A percentile compares a stretch with the other conserved stretches of the same genome.
Evolutionary conservation across 2,329 filamentous ascomycete species (phyloP).

Genomic region (Cercospora citrullina): DNA sequence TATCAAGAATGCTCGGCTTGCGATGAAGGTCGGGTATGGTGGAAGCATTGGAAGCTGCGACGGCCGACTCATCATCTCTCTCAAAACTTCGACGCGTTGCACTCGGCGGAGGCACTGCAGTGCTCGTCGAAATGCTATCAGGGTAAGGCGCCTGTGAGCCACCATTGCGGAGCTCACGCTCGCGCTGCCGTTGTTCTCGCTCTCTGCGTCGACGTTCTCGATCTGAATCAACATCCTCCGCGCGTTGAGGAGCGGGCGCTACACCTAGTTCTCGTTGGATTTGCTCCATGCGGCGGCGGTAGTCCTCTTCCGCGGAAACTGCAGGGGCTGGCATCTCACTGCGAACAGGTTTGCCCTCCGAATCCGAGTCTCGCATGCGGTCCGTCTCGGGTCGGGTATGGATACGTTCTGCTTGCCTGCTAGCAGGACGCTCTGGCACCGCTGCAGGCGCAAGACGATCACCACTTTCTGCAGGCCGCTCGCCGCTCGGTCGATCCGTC

Average conservation of each 20-base stretch:
- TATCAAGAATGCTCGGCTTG: conserved; percentile 37
- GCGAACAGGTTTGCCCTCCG: conserved; percentile 21
- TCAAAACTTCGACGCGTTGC: conserved; percentile 28
- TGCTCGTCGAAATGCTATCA: conserved; percentile 23
- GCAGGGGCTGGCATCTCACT: conserved; percentile 31
- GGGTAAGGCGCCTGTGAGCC: conserved; percentile 16
- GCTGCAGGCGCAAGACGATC: conserved; percentile 6
- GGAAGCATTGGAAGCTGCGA: conserved; percentile 13
- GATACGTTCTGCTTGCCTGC: conserved; percentile 17
- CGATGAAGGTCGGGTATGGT: conserved; percentile 28
- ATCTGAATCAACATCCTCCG: conserved; percentile 36
- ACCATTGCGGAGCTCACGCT: conserved; percentile 28
- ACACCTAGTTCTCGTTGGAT: conserved; percentile 49
- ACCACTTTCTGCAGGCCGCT: conserved; percentile 1
- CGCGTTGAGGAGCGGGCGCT: conserved; percentile 26
- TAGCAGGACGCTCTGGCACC: conserved; percentile 16
- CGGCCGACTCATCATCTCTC: conserved; percentile 23
- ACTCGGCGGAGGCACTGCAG: background rate
- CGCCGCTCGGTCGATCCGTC: conserved; percentile 4
- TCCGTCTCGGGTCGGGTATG: conserved; percentile 15
- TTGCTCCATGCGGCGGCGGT: conserved; percentile 51
- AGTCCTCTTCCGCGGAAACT: conserved; percentile 53
- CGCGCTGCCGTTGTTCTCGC: conserved; percentile 36
- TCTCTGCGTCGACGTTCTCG: conserved; percentile 37
- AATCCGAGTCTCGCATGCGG: conserved; percentile 11